A percentile compares a stretch with the other conserved stretches of the same genome.
Conservation (phyloP, 257 asterid genomes). For the Cinchona pubescens region DNA sequence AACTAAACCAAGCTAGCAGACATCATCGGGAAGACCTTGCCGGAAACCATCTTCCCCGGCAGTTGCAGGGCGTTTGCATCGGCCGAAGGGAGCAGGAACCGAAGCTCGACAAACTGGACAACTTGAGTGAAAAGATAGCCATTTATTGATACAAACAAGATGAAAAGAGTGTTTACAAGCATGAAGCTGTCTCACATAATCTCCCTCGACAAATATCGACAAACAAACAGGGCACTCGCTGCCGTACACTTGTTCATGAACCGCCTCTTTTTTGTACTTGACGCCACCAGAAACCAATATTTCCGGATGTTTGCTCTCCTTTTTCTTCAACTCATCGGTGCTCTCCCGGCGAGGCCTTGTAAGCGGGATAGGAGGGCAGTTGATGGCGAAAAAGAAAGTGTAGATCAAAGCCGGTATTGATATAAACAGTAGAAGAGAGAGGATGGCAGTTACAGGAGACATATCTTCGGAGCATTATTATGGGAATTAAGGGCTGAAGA, state of each 20-base stretch:
- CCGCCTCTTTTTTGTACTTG: slow-evolving; percentile 30
- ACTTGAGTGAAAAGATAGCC: slow-evolving; percentile 51
- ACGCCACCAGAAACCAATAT: slow-evolving; percentile 14
- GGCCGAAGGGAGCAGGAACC: slow-evolving; percentile 34
- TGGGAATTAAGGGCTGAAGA: neutral
- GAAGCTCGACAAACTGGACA: slow-evolving; percentile 75
- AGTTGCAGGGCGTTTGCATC: slow-evolving; percentile 11
- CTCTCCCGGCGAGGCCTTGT: no score
- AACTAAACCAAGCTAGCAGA: slow-evolving; percentile 42
- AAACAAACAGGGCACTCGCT: slow-evolving; percentile 63
- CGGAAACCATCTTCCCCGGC: slow-evolving; percentile 36
- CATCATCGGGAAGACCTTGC: slow-evolving; percentile 62
- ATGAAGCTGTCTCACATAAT: slow-evolving; percentile 45
- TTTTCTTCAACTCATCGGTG: no score
- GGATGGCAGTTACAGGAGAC: slow-evolving; percentile 35
- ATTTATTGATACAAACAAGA: slow-evolving; percentile 54
- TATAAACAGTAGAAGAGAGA: slow-evolving; percentile 38
- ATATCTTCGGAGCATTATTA: no score
- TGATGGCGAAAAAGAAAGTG: slow-evolving; percentile 42
- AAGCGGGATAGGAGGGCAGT: slow-evolving; percentile 27
- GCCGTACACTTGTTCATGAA: slow-evolving; percentile 22
- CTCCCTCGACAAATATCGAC: slow-evolving; percentile 54
- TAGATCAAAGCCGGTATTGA: slow-evolving; percentile 40
- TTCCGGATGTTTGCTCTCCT: slow-evolving; percentile 15
- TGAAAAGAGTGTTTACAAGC: slow-evolving; percentile 58